These are phyloP conservation scores for Fusarium sterilihyphosum DNA, from an alignment of 2,329 filamentous ascomycete genomes.

Conservation along the genomic window DNA sequence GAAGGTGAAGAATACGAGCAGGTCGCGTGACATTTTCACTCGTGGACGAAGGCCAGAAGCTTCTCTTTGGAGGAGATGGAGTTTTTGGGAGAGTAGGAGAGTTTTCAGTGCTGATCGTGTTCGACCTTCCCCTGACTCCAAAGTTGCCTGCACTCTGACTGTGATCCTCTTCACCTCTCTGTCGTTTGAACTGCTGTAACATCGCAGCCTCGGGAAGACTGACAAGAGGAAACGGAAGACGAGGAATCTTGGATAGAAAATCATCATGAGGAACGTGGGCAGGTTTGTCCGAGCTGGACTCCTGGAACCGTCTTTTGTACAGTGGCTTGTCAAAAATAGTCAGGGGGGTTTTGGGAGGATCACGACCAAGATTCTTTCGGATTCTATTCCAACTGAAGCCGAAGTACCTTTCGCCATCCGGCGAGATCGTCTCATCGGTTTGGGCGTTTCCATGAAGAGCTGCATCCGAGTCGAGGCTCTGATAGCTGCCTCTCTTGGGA, in stretches of 20 bases:
- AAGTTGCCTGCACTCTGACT: constrained; percentile 46
- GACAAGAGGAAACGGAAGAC: constrained; percentile 50
- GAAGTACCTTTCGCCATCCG: constrained; percentile 18
- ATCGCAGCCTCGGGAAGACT: constrained; percentile 51
- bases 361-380: constrained; percentile 36
- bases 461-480: constrained; percentile 46
- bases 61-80: constrained; percentile 36
- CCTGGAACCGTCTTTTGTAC: constrained; percentile 28
- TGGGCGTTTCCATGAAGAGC: neutral
- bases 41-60: constrained; percentile 5
- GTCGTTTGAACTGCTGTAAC: constrained; percentile 46
- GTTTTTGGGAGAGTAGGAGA: constrained; percentile 41
- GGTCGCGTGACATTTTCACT: constrained; percentile 17
- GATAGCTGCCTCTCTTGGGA: constrained; percentile 43
- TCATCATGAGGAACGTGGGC: constrained; percentile 38
- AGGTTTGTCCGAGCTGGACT: constrained; percentile 8
- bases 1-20: constrained; percentile 22
- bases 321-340: constrained; percentile 41
- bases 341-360: constrained; percentile 33
- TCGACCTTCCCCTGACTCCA: constrained; percentile 38
- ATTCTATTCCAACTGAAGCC: constrained; percentile 44
- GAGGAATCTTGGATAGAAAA: constrained; percentile 38
- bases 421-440: neutral
- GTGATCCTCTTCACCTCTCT: constrained; percentile 51
- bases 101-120: constrained; percentile 46